Evolutionary conservation across 2,329 filamentous ascomycete species (phyloP).

Genomic region (Sphaerulina musiva): DNA sequence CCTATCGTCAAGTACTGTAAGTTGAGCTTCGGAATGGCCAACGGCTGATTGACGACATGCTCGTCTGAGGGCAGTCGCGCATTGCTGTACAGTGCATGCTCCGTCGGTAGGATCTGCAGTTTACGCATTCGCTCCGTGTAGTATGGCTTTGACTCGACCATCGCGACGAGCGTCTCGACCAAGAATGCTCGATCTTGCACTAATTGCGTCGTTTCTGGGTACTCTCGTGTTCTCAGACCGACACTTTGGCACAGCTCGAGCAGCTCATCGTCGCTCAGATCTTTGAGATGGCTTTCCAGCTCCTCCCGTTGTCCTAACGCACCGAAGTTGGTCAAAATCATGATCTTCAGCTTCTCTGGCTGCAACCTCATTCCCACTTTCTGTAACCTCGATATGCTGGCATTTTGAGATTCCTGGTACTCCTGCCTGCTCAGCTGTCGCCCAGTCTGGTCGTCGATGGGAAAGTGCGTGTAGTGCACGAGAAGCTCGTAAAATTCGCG

Average conservation of each 20-base stretch:
- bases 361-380: conserved; percentile 72
- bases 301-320: conserved; percentile 76
- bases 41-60: conserved; percentile 78
- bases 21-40: conserved; percentile 90
- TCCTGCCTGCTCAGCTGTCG: conserved; percentile 64
- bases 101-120: conserved; percentile 75
- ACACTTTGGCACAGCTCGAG: conserved; percentile 61
- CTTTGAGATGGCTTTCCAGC: conserved; percentile 65
- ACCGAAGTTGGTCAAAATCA: conserved; percentile 87
- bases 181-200: conserved; percentile 57
- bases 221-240: conserved; percentile 66
- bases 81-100: conserved; percentile 70
- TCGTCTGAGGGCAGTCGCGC: conserved; percentile 72
- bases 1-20: conserved; percentile 91
- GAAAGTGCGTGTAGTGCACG: conserved; percentile 78
- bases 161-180: conserved; percentile 65
- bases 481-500: conserved; percentile 76
- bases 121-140: conserved; percentile 73
- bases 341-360: conserved; percentile 80
- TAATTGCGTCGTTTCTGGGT: conserved; percentile 65
- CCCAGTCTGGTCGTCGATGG: conserved; percentile 85
- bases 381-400: conserved; percentile 70
- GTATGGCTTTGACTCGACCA: conserved; percentile 68
- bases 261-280: conserved; percentile 69
- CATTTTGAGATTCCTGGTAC: conserved; percentile 74